Conservation (phyloP, 129 eudicot genomes). For the Flaveria linearis region DNA sequence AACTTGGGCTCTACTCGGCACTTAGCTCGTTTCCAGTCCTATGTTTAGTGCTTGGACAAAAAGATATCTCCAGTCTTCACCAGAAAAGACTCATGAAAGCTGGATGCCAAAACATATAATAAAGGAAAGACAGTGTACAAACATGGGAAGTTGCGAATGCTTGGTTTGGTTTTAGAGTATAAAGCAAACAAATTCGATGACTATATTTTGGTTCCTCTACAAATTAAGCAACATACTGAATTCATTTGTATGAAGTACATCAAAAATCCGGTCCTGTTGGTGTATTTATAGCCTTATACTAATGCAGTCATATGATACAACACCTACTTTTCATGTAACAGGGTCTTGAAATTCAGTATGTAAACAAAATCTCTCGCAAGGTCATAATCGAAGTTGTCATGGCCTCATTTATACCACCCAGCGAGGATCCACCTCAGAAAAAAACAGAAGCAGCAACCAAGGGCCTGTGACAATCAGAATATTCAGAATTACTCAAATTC, state of each 20-base stretch:
- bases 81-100: not conserved
- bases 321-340: slow-evolving; percentile 12
- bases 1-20: not conserved
- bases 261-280: not conserved
- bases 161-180: not conserved
- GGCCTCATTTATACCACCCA: slow-evolving; percentile 88
- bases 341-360: not conserved
- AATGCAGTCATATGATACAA: slow-evolving; percentile 28
- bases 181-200: slow-evolving; percentile 8
- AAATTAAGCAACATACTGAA: slow-evolving; percentile 16
- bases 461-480: slow-evolving; percentile 49
- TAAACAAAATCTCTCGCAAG: slow-evolving; percentile 3
- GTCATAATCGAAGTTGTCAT: not conserved
- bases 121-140: not conserved
- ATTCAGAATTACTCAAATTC: not conserved
- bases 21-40: not conserved
- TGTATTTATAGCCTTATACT: not conserved
- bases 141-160: not conserved
- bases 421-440: slow-evolving; percentile 87
- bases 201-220: not conserved
- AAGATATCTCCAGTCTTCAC: not conserved
- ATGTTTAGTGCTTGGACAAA: not conserved
- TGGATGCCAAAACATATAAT: not conserved
- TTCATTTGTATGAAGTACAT: not conserved
- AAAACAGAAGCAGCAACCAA: slow-evolving; percentile 88